A percentile compares a stretch with the other conserved stretches of the same genome.
Conservation (phyloP, 805 yeast genomes). For the Hanseniaspora singularis region DNA sequence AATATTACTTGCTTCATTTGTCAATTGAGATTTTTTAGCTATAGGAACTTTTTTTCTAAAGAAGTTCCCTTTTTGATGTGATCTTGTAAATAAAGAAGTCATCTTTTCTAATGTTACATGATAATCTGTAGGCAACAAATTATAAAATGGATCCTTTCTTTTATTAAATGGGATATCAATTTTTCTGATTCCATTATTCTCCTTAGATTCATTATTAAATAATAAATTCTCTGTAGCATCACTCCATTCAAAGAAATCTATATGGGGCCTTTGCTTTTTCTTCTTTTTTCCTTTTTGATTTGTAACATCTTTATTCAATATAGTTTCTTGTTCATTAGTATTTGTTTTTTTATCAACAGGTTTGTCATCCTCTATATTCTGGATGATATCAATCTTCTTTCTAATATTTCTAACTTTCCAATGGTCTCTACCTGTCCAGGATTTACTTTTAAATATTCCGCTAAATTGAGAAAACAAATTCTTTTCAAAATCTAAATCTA, state of each 20-base stretch:
- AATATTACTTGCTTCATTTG: slow-evolving; percentile 17
- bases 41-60: slow-evolving; percentile 16
- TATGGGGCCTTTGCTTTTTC: slow-evolving; percentile 27
- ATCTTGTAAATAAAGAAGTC: slow-evolving; percentile 57
- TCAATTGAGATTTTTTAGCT: background rate
- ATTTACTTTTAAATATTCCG: slow-evolving; percentile 42
- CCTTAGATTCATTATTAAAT: slow-evolving; percentile 27
- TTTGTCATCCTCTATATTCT: slow-evolving; percentile 3
- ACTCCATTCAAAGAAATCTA: slow-evolving; percentile 23
- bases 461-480: slow-evolving; percentile 76
- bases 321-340: slow-evolving; percentile 2
- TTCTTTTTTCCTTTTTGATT: slow-evolving; percentile 13
- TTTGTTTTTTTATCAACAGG: background rate
- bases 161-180: slow-evolving; percentile 35
- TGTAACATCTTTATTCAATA: slow-evolving; percentile 4
- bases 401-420: slow-evolving; percentile 69
- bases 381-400: slow-evolving; percentile 18
- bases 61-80: slow-evolving; percentile 36
- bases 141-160: slow-evolving; percentile 33
- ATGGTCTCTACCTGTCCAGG: slow-evolving; percentile 89
- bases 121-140: slow-evolving; percentile 59
- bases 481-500: slow-evolving; percentile 33
- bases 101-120: slow-evolving; percentile 59
- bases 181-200: slow-evolving; percentile 21
- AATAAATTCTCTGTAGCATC: slow-evolving; percentile 35